Conservation (phyloP, 106 monocot species). For the Allium cepa region DNA sequence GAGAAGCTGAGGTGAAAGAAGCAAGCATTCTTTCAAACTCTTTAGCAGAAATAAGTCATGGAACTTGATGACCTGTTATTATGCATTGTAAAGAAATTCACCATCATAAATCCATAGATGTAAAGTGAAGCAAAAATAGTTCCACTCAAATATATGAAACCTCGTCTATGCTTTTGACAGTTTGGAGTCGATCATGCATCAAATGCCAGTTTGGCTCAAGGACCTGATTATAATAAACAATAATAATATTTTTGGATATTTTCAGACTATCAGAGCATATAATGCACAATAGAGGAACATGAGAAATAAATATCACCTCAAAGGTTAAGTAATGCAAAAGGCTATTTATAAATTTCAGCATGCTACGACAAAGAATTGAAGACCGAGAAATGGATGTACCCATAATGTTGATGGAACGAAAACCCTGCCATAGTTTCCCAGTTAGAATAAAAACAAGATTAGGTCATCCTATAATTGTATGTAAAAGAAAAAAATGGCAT, state of each 20-base stretch:
- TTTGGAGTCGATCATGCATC: constrained; percentile 81
- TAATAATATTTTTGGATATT: constrained; percentile 2
- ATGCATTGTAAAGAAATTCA: constrained; percentile 3
- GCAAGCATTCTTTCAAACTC: constrained; percentile 93
- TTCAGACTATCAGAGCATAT: not conserved
- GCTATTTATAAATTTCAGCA: constrained; percentile 96
- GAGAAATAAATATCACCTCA: constrained; percentile 44
- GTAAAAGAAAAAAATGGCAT: constrained; percentile 16
- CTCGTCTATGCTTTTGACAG: constrained; percentile 96
- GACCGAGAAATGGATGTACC: constrained; percentile 77
- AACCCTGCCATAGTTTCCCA: constrained; percentile 41
- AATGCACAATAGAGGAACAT: not conserved
- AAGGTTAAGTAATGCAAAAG: constrained; percentile 97
- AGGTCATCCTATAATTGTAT: not conserved
- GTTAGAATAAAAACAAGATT: not conserved
- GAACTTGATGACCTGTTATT: constrained; percentile 74
- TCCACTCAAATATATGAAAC: constrained; percentile 17
- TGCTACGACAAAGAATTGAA: constrained; percentile 86
- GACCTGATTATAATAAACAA: constrained; percentile 45
- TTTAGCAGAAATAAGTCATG: constrained; percentile 96
- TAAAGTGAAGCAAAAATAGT: not conserved
- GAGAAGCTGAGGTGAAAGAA: constrained; percentile 77
- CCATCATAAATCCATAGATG: not conserved
- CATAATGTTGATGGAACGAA: constrained; percentile 54
- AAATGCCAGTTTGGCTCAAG: constrained; percentile 99